Conservation (phyloP, 176 grass and related monocot genomes). For the Pontederia crassipes region DNA sequence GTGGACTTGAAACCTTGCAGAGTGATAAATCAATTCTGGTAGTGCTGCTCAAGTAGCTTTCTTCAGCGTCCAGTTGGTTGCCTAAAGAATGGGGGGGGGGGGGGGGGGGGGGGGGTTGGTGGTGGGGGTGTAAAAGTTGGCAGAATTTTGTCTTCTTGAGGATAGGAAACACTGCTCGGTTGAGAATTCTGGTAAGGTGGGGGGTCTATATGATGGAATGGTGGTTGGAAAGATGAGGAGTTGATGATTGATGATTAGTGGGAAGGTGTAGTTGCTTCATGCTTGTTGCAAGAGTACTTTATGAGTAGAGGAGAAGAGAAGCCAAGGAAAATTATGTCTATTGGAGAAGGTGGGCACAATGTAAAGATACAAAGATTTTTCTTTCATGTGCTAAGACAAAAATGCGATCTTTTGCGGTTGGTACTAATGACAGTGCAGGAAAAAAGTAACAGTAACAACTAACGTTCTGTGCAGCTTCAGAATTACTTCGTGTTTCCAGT, state of each 20-base stretch:
- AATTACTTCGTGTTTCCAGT: too few relatives aligned
- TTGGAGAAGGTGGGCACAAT: not conserved
- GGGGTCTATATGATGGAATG: not conserved
- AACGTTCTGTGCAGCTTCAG: too few relatives aligned
- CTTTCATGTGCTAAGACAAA: not conserved
- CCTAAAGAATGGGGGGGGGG: not conserved
- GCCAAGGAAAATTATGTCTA: slow-evolving; percentile 1
- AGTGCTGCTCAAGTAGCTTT: not conserved
- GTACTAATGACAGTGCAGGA: too few relatives aligned
- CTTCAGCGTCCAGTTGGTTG: not conserved
- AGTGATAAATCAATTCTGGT: not conserved
- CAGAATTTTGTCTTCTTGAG: too few relatives aligned
- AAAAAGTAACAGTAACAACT: not conserved
- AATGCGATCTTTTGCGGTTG: not conserved
- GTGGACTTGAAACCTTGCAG: too few relatives aligned
- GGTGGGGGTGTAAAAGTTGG: not conserved
- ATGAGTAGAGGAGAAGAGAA: slow-evolving; percentile 18
- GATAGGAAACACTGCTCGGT: not conserved
- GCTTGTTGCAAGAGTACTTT: not conserved
- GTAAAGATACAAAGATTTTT: not conserved
- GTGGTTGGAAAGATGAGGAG: not conserved
- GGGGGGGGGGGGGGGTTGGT: too few relatives aligned
- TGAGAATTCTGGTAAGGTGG: not conserved
- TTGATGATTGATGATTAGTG: not conserved
- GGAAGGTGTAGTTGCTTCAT: not conserved